Percentiles rank a stretch among this genome's conserved stretches.
Conservation (phyloP, 176 grass and related monocot species). For the Hsuehochloa calcarea region DNA sequence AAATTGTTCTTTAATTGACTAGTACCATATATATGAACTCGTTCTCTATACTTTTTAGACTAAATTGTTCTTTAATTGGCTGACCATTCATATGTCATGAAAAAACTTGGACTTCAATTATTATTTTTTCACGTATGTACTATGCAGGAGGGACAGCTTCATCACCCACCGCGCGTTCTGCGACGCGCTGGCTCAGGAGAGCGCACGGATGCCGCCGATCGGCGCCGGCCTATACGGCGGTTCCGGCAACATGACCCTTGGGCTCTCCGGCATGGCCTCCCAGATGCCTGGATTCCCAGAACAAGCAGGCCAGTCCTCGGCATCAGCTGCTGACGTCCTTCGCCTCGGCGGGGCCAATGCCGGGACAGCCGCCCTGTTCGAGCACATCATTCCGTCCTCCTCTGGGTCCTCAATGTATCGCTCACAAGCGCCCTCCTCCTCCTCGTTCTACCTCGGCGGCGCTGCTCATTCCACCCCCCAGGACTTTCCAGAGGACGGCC, state of each 20-base stretch:
- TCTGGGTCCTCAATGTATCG: conserved; percentile 46
- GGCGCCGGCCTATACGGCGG: conserved; percentile 54
- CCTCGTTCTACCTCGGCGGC: conserved; percentile 52
- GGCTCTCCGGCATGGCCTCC: conserved; percentile 37
- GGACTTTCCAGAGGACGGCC: conserved; percentile 55
- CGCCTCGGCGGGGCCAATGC: conserved; percentile 38
- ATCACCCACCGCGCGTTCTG: conserved; percentile 98
- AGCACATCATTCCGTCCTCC: conserved; percentile 41
- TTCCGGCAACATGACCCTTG: conserved; percentile 52
- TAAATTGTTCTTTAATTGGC: background rate
- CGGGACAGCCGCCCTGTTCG: conserved; percentile 37
- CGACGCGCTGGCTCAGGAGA: conserved; percentile 91
- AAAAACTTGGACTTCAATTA: background rate
- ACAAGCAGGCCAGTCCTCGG: conserved; percentile 38
- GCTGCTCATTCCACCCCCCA: conserved; percentile 18
- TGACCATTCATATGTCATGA: background rate
- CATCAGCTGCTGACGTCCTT: conserved; percentile 50
- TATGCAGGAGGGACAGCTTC: conserved; percentile 94
- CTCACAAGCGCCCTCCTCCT: conserved; percentile 22
- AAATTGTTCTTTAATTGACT: no score
- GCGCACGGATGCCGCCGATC: conserved; percentile 49
- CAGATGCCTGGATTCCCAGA: conserved; percentile 49
- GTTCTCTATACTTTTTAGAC: background rate
- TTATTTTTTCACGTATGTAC: background rate
- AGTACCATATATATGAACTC: background rate